phyloP scores from a whole-genome alignment of 106 monocot genomes.

The Dendrobium huoshanense region DNA sequence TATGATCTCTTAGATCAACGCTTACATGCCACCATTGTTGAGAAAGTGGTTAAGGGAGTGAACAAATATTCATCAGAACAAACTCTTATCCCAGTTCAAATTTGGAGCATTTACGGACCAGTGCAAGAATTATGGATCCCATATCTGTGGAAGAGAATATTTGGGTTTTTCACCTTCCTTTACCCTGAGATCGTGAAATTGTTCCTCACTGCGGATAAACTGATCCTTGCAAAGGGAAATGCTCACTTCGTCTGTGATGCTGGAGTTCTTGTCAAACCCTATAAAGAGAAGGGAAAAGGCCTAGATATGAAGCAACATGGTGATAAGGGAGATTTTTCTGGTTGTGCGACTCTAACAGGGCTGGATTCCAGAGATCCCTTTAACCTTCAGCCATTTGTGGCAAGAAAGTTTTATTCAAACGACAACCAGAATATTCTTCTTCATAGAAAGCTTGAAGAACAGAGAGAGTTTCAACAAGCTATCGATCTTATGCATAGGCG shows the following conservation, averaged over 20 bases:
- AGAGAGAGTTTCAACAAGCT: constrained; percentile 76
- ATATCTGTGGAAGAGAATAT: constrained; percentile 65
- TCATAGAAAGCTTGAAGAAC: constrained; percentile 67
- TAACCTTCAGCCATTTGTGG: no score
- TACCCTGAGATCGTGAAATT: constrained; percentile 40
- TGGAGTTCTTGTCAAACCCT: constrained; percentile 16
- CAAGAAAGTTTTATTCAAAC: no score
- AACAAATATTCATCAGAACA: no score
- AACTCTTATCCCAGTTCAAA: neutral
- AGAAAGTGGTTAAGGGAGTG: no score
- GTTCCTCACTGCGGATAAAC: no score
- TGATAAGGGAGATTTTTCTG: constrained; percentile 34
- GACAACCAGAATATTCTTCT: constrained; percentile 6
- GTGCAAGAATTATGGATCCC: constrained; percentile 84
- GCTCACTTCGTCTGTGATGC: constrained; percentile 10
- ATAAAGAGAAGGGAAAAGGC: constrained; percentile 47
- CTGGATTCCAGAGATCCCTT: no score
- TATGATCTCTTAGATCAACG: constrained; percentile 7
- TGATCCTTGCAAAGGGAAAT: constrained; percentile 33
- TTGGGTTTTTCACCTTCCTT: constrained; percentile 65
- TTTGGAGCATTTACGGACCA: neutral
- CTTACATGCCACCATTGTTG: no score
- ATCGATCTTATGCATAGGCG: constrained; percentile 64
- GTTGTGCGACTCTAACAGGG: no score
- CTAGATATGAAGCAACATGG: constrained; percentile 9